Evolutionary conservation across 148 eudicot genomes (phyloP).

Genomic region (Rhododendron vialii): DNA sequence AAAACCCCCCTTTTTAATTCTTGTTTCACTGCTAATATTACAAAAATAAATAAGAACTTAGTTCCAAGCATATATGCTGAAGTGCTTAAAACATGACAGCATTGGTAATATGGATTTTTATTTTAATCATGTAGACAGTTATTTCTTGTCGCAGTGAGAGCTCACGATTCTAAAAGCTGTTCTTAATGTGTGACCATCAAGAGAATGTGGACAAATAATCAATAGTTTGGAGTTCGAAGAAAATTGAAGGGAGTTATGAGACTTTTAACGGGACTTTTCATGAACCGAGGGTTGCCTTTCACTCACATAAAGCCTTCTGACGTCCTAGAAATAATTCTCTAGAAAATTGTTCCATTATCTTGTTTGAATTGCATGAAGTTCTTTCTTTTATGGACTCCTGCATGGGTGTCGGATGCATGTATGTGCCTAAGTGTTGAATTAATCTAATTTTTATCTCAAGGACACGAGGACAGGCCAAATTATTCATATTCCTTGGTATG

Average conservation of each 20-base stretch:
- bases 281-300: neutral
- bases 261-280: neutral
- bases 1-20: too few species aligned
- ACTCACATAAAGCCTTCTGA: neutral
- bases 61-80: too few species aligned
- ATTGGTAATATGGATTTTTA: neutral
- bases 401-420: neutral
- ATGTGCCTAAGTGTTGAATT: neutral
- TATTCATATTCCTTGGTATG: neutral
- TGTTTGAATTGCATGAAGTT: constrained; percentile 4
- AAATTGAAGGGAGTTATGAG: neutral
- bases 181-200: neutral
- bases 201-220: neutral
- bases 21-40: too few species aligned
- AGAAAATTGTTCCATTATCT: neutral
- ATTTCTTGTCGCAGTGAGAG: neutral
- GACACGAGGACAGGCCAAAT: neutral
- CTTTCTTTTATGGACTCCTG: neutral
- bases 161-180: neutral
- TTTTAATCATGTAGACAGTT: neutral
- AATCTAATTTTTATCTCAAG: neutral
- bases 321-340: neutral
- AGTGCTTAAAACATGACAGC: neutral
- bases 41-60: neutral
- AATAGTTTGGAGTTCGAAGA: neutral